A percentile compares a stretch with the other conserved stretches of the same genome.
These are phyloP conservation scores for Smithsoniella earleae DNA, from an alignment of 163 green algal genomes.

Conservation along the genomic window DNA sequence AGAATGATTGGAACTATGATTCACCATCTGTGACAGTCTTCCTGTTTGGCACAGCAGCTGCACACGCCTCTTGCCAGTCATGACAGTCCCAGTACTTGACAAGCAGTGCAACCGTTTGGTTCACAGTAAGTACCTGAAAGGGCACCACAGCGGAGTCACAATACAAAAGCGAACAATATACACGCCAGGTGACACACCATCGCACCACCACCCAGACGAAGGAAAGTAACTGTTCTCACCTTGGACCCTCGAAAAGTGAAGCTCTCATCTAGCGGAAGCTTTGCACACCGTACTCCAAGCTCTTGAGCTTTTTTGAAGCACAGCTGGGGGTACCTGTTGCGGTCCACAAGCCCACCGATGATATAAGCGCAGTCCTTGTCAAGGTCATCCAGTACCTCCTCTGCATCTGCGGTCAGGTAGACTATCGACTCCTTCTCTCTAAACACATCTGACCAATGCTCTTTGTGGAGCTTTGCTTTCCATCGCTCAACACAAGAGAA, in stretches of 20 bases:
- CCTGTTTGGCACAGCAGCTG: background rate
- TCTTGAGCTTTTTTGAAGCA: conserved; percentile 2
- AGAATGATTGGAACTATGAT: background rate
- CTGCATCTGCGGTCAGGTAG: conserved; percentile 45
- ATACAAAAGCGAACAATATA: too few relatives aligned
- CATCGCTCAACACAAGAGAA: background rate
- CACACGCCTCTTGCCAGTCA: background rate
- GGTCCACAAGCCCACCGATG: conserved; percentile 44
- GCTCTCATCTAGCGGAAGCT: too few relatives aligned
- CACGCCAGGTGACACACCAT: too few relatives aligned
- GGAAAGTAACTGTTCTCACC: too few relatives aligned
- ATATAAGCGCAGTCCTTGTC: conserved; percentile 39
- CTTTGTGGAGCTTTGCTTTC: background rate
- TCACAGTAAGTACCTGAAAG: conserved; percentile 24
- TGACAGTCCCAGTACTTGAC: background rate
- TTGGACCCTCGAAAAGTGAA: too few relatives aligned
- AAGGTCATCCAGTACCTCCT: conserved; percentile 38
- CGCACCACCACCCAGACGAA: too few relatives aligned
- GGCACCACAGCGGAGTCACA: background rate
- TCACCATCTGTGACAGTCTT: background rate
- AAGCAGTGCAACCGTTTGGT: background rate
- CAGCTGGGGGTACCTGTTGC: conserved; percentile 37
- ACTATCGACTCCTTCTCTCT: conserved; percentile 27
- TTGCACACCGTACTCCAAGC: background rate
- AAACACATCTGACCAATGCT: background rate